A percentile compares a stretch with the other conserved stretches of the same genome.
Conservation (phyloP, 2,329 filamentous ascomycete genomes). For the Xylaria sp. region DNA sequence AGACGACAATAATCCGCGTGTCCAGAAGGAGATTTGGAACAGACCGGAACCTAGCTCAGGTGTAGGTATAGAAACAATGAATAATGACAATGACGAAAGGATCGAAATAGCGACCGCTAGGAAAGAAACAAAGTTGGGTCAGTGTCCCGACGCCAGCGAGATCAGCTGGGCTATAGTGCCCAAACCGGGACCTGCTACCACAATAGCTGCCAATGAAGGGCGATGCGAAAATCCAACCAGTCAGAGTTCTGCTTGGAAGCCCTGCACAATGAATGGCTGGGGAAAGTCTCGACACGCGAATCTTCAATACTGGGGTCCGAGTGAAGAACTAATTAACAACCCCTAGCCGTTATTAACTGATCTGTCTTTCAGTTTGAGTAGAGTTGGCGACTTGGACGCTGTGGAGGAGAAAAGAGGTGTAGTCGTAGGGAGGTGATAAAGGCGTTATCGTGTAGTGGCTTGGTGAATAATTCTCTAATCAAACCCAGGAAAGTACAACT, state of each 20-base stretch:
- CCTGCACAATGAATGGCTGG: conserved; percentile 48
- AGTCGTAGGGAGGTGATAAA: neutral
- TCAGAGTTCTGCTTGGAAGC: conserved; percentile 44
- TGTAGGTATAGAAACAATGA: conserved; percentile 9
- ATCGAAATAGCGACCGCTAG: conserved; percentile 32
- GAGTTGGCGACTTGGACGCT: neutral
- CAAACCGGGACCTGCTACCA: conserved; percentile 37
- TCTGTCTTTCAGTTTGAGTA: conserved; percentile 5
- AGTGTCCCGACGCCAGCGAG: conserved; percentile 36
- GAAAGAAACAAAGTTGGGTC: conserved; percentile 33
- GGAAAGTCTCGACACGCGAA: conserved; percentile 43
- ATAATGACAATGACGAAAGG: conserved; percentile 25
- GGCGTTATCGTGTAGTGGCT: neutral
- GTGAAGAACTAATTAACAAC: conserved; percentile 44
- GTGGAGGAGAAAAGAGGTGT: neutral
- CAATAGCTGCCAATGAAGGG: conserved; percentile 43
- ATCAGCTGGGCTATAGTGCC: conserved; percentile 41
- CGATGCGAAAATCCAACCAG: conserved; percentile 48
- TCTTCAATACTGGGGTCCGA: conserved; percentile 34
- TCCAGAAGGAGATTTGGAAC: neutral
- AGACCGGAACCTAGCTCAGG: neutral
- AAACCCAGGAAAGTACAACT: too few species aligned
- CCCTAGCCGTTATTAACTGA: conserved; percentile 23
- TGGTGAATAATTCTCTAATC: neutral
- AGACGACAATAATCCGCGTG: conserved; percentile 1